Conservation (phyloP, 2,329 filamentous ascomycete genomes). For the Colletotrichum truncatum region DNA sequence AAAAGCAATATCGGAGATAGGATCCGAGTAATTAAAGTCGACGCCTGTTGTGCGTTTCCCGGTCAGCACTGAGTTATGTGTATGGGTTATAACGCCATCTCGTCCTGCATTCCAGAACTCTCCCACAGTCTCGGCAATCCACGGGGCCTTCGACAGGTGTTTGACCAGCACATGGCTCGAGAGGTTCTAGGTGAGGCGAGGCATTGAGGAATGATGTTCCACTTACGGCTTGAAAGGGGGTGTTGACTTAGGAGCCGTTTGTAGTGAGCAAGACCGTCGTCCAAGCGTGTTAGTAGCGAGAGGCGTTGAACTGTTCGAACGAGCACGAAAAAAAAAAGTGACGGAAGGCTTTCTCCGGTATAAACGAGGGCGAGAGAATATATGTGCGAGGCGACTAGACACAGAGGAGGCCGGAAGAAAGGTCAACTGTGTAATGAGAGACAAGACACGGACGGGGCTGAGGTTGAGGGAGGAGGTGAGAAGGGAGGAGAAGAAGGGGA, state of each 20-base stretch:
- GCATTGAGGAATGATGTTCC: constrained; percentile 5
- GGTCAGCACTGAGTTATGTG: constrained; percentile 24
- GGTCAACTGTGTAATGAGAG: constrained; percentile 20
- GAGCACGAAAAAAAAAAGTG: neutral
- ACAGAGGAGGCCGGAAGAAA: neutral
- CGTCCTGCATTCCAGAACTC: constrained; percentile 26
- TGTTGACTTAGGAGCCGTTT: constrained; percentile 6
- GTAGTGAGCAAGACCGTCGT: neutral
- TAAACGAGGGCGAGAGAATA: neutral
- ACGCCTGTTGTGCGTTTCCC: constrained; percentile 17
- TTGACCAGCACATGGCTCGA: constrained; percentile 2
- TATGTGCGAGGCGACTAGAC: constrained; percentile 11
- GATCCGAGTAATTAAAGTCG: constrained; percentile 3
- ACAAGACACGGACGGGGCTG: constrained; percentile 1
- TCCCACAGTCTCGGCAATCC: constrained; percentile 4
- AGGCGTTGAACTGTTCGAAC: neutral
- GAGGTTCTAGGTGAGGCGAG: constrained; percentile 1
- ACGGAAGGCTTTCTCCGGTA: neutral
- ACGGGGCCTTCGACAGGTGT: neutral
- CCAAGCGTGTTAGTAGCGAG: constrained; percentile 13
- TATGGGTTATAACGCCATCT: neutral
- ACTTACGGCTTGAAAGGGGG: constrained; percentile 18
- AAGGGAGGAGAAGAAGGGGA: constrained; percentile 3
- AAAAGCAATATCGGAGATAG: neutral
- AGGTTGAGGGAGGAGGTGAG: neutral